phyloP scores from a whole-genome alignment of 75 land plant species.

The Adiantum capillusveneris region DNA sequence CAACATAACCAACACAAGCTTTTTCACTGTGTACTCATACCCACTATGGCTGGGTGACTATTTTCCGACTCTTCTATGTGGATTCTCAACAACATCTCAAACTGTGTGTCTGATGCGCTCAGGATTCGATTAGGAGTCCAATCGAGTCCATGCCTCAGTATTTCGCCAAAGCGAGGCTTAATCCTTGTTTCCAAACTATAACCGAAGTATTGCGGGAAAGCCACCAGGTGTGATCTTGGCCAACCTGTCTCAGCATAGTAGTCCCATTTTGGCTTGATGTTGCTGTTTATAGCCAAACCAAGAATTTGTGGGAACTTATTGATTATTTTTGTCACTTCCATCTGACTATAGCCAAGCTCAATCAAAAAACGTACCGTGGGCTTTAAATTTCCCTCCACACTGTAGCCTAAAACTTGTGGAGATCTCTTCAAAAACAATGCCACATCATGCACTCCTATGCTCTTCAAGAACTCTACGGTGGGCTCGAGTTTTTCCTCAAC shows the following conservation, averaged over 20 bases:
- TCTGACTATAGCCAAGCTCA: constrained; percentile 39
- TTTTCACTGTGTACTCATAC: too few species aligned
- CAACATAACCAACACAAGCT: too few species aligned
- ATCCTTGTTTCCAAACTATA: constrained; percentile 74
- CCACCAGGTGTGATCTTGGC: constrained; percentile 50
- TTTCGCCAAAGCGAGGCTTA: constrained; percentile 44
- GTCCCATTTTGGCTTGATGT: constrained; percentile 70
- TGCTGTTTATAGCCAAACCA: constrained; percentile 48
- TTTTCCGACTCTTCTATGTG: too few species aligned
- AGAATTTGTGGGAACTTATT: constrained; percentile 57
- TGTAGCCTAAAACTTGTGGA: constrained; percentile 67
- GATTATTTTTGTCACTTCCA: constrained; percentile 46
- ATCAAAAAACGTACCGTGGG: constrained; percentile 64
- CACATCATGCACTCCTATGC: constrained; percentile 44
- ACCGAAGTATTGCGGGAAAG: constrained; percentile 86
- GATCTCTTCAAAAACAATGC: constrained; percentile 23
- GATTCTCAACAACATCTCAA: constrained; percentile 37
- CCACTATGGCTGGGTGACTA: too few species aligned
- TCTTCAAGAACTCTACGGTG: constrained; percentile 46
- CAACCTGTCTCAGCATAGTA: constrained; percentile 48
- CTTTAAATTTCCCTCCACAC: constrained; percentile 64
- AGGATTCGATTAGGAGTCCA: constrained; percentile 50
- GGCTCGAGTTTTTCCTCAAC: constrained; percentile 63
- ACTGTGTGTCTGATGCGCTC: constrained; percentile 32
- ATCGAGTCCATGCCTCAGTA: constrained; percentile 30